phyloP scores from a whole-genome alignment of 2,329 filamentous ascomycete genomes.

The Ploettnerulaceae sp. region DNA sequence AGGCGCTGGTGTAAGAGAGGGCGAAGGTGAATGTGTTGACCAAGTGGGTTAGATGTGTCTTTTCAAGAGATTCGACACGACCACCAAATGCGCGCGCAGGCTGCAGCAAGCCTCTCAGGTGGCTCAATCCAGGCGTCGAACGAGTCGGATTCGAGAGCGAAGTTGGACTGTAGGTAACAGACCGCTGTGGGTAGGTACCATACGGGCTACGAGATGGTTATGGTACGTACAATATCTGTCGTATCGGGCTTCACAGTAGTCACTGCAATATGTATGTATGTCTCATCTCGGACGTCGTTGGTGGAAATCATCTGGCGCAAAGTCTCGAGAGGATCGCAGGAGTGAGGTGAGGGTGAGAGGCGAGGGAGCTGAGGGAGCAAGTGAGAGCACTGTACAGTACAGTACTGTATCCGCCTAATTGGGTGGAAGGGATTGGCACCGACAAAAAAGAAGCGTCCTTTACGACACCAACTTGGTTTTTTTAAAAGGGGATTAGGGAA shows the following conservation, averaged over 20 bases:
- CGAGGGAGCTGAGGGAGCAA: neutral
- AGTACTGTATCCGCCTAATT: neutral
- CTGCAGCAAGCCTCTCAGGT: constrained; percentile 21
- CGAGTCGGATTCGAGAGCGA: constrained; percentile 6
- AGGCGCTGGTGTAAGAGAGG: neutral
- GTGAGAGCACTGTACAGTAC: neutral
- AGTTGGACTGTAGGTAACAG: constrained; percentile 1
- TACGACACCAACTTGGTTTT: neutral
- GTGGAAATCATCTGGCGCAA: constrained; percentile 10
- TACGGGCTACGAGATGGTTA: too few species aligned
- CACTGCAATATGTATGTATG: constrained; percentile 1
- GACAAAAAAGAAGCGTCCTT: constrained; percentile 1
- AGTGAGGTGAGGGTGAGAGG: neutral
- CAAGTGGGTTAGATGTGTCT: neutral
- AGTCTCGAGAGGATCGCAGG: neutral
- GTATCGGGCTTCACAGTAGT: neutral
- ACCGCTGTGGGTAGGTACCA: neutral
- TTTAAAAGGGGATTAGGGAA: neutral
- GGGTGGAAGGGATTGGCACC: neutral
- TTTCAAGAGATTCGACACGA: constrained; percentile 12
- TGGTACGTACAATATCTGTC: too few species aligned
- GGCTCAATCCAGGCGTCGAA: neutral
- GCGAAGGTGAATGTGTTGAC: constrained; percentile 4
- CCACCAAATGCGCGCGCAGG: constrained; percentile 8
- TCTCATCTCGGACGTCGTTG: constrained; percentile 3